Base-by-base conservation (phyloP, 345 rosid genomes). In the Syzygium grande region DNA sequence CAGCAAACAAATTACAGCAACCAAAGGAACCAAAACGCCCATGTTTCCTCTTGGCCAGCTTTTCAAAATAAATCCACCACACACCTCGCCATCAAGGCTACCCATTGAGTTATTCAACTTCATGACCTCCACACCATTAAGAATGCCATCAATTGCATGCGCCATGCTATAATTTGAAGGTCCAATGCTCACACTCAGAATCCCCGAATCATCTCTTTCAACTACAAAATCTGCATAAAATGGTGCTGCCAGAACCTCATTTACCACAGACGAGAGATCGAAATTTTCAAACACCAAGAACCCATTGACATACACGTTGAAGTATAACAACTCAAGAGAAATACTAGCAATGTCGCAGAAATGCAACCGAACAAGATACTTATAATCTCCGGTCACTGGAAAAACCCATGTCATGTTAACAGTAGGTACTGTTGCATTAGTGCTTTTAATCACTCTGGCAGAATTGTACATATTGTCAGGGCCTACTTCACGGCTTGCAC, bases 61-160 rank as follows among this genome's bases (percentile, higher is more conserved):
- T 77, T 88, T 91, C 89, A 94, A 84, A 16, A 95, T 89, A 94
- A 87, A 87, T 17, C 92, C 96, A 15, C 92, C 88, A 34, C 96
- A 90, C 84, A 90, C 84, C 85, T 89, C 88, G 34, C 98, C 98
- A 63, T 93, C 96, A 65, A 97, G 95, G 92, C 97, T 95, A 87
- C 98, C 98, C 96, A 91, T 87, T 15, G 98, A 92, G 90, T 95
- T 96, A 89, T 92, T 97, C 96, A 97, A 92, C 93, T 94, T 95
- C 98, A 96, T 95, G 88, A 97, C 92, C 95, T 97, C 99, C 54
- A 96, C 92, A 22, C 97, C 99, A 78, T 97, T 97, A 89, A 96
- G 86, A 84, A 96, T 92, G 52, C 96, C 98, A 93, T 94, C 98
- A 78, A 94, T 91, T 1, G 90, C 88, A 58, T 91, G 84, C 2